Conservation (phyloP, 2,329 filamentous ascomycete species). For the Malbranchea cinnamomea region DNA sequence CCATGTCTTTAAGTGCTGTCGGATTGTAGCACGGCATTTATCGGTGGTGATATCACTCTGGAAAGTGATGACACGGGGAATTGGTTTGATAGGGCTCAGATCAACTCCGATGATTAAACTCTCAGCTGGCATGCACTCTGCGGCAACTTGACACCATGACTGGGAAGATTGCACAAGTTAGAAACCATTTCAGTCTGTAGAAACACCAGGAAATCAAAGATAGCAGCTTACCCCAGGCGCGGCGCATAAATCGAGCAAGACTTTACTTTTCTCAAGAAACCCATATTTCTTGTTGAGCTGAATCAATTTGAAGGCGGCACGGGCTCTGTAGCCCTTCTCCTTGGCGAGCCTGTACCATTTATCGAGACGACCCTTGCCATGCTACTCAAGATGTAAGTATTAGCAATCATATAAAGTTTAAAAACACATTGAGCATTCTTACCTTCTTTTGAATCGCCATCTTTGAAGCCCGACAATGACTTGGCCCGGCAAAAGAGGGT, state of each 20-base stretch:
- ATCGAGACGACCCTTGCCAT: constrained; percentile 94
- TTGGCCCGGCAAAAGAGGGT: too few species aligned
- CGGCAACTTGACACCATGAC: constrained; percentile 94
- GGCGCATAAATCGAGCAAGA: constrained; percentile 91
- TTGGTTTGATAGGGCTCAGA: constrained; percentile 86
- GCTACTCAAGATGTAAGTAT: constrained; percentile 32
- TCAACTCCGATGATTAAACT: constrained; percentile 91
- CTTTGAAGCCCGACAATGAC: constrained; percentile 9
- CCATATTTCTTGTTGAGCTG: constrained; percentile 99
- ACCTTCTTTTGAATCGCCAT: constrained; percentile 98
- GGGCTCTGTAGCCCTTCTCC: constrained; percentile 90
- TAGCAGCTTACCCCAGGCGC: constrained; percentile 61
- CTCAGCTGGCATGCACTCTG: constrained; percentile 82
- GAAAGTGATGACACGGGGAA: constrained; percentile 85
- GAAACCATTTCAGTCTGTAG: constrained; percentile 1
- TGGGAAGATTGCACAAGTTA: constrained; percentile 17
- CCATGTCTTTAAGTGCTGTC: constrained; percentile 83
- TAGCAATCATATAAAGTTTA: constrained; percentile 3
- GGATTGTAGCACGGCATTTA: constrained; percentile 80
- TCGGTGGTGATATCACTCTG: constrained; percentile 97
- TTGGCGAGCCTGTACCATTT: constrained; percentile 99
- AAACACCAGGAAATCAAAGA: not conserved
- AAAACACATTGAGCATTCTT: constrained; percentile 10
- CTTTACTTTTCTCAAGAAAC: constrained; percentile 92
- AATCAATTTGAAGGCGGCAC: constrained; percentile 95